phyloP scores from a whole-genome alignment of 805 yeast genomes.

The Ogataea pignaliae region DNA sequence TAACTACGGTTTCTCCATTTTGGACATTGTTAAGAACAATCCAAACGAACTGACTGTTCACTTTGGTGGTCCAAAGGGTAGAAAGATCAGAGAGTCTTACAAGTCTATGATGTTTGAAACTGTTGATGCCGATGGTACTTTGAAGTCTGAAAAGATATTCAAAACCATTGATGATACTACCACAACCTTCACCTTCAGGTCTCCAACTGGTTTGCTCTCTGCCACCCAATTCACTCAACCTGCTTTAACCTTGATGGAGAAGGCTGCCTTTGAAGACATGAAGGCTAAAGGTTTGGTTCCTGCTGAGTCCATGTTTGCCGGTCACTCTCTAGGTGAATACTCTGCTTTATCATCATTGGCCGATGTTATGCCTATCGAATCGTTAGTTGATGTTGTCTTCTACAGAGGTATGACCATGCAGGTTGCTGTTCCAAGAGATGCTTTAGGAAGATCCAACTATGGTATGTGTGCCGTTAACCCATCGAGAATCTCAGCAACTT shows the following conservation, averaged over 20 bases:
- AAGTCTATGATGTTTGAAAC: constrained; percentile 97
- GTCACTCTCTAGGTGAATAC: constrained; percentile 98
- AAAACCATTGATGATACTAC: constrained; percentile 81
- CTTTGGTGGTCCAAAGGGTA: constrained; percentile 97
- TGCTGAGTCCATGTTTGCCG: constrained; percentile 91
- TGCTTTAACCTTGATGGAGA: constrained; percentile 98
- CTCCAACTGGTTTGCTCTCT: constrained; percentile 91
- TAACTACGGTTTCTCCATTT: constrained; percentile 95
- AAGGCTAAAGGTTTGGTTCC: constrained; percentile 94
- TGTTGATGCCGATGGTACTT: constrained; percentile 74
- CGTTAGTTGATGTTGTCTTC: constrained; percentile 94
- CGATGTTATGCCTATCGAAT: constrained; percentile 98
- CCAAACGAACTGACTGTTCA: constrained; percentile 94
- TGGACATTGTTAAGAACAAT: constrained; percentile 92
- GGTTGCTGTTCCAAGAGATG: constrained; percentile 98
- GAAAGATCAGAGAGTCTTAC: constrained; percentile 90
- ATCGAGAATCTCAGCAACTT: constrained; percentile 81
- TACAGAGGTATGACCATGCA: constrained; percentile 99
- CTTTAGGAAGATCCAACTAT: constrained; percentile 91
- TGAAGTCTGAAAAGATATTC: constrained; percentile 91
- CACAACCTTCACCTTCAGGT: constrained; percentile 79
- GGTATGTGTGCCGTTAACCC: constrained; percentile 99
- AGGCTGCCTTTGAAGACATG: constrained; percentile 97
- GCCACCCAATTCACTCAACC: constrained; percentile 99
- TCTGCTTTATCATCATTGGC: constrained; percentile 96